A percentile compares a stretch with the other conserved stretches of the same genome.
Evolutionary conservation across 371 early-diverging fungal species (phyloP).

Genomic region (Catenaria anguillulae): DNA sequence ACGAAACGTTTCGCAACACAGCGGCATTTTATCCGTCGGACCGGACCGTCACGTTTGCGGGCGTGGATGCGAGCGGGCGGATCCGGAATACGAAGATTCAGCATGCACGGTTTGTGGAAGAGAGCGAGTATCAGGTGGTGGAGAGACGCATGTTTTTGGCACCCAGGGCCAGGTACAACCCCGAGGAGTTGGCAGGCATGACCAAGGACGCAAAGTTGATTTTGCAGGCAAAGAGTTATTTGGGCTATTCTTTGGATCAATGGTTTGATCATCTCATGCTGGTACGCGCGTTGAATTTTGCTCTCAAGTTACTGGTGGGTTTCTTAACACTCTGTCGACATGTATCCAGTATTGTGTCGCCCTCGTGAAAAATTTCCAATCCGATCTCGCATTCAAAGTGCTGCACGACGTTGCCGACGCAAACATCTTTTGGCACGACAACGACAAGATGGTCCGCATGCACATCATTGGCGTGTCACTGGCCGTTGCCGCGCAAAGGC

Average conservation of each 20-base stretch:
- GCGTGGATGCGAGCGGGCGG: not conserved
- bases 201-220: conserved; percentile 7
- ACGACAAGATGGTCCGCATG: conserved; percentile 25
- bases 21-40: conserved; percentile 3
- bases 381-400: not conserved
- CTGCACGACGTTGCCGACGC: conserved; percentile 28
- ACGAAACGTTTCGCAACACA: not conserved
- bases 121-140: not conserved
- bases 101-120: not conserved
- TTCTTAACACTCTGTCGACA: no score
- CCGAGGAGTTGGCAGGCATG: conserved; percentile 5
- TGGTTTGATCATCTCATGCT: not conserved
- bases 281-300: not conserved
- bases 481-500: conserved; percentile 27
- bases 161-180: conserved; percentile 3
- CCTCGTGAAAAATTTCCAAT: not conserved
- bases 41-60: conserved; percentile 4
- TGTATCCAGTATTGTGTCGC: conserved; percentile 5
- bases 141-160: conserved; percentile 5
- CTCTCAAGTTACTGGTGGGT: no score
- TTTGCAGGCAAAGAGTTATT: no score
- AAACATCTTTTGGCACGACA: conserved; percentile 50
- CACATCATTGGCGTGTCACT: conserved; percentile 41
- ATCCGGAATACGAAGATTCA: conserved; percentile 1
- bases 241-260: no score